These are phyloP conservation scores for Berkeleyomyces rouxiae DNA, from an alignment of 2,329 filamentous ascomycete species.

Conservation along the genomic window DNA sequence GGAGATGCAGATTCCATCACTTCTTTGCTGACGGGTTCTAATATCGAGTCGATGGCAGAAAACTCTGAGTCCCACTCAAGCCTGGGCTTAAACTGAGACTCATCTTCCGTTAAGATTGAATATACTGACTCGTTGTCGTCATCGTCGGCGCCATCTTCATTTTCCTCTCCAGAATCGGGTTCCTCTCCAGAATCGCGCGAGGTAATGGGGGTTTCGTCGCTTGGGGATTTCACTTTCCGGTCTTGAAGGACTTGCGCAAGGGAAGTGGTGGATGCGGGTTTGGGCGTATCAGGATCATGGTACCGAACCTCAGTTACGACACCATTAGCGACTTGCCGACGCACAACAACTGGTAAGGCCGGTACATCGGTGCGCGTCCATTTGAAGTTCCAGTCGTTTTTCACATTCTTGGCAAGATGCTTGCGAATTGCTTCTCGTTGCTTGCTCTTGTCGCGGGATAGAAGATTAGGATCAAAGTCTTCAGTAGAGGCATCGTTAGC, in stretches of 20 bases:
- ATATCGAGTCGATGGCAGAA: conserved; percentile 1
- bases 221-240: neutral
- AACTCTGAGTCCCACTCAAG: conserved; percentile 35
- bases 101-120: conserved; percentile 40
- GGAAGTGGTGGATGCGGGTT: neutral
- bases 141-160: conserved; percentile 17
- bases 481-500: conserved; percentile 17
- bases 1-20: neutral
- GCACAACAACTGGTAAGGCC: conserved; percentile 12
- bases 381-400: conserved; percentile 42
- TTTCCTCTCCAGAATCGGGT: conserved; percentile 6
- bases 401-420: conserved; percentile 36
- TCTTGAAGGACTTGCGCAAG: conserved; percentile 6
- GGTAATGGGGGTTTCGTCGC: neutral
- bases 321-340: conserved; percentile 2
- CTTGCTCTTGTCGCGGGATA: conserved; percentile 44
- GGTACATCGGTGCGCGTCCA: conserved; percentile 30
- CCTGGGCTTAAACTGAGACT: conserved; percentile 31
- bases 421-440: conserved; percentile 46
- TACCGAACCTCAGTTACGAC: conserved; percentile 7
- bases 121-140: conserved; percentile 35
- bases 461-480: conserved; percentile 42
- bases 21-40: neutral
- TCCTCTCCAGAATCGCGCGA: conserved; percentile 1
- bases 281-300: conserved; percentile 6